phyloP scores from a whole-genome alignment of 2,329 filamentous ascomycete genomes.

The Fusarium sp. region DNA sequence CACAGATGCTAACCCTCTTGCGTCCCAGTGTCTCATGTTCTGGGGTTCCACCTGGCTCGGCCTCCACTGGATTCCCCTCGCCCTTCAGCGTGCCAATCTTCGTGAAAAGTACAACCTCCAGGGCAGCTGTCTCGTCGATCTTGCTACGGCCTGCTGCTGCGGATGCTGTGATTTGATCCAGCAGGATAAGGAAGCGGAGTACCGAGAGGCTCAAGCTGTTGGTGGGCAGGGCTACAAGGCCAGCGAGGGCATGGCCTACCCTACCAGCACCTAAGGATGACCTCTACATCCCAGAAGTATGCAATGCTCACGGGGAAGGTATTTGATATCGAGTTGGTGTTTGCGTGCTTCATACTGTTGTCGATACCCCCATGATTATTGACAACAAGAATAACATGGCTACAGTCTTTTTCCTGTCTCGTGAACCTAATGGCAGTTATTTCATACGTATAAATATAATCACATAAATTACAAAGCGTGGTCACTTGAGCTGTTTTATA shows the following conservation, averaged over 20 bases:
- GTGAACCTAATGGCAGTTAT: too few species aligned
- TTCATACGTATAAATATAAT: too few species aligned
- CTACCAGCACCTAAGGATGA: constrained; percentile 5
- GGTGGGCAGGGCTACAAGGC: constrained; percentile 35
- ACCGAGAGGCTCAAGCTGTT: constrained; percentile 45
- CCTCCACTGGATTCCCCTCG: constrained; percentile 54
- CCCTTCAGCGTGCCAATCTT: constrained; percentile 57
- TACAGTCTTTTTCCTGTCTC: too few species aligned
- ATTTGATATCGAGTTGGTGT: constrained; percentile 1
- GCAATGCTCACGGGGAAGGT: background rate
- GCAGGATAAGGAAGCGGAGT: constrained; percentile 57
- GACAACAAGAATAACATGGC: too few species aligned
- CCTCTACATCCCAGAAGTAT: background rate
- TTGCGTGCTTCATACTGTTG: background rate
- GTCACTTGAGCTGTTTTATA: too few species aligned
- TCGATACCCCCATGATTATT: too few species aligned
- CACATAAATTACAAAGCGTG: too few species aligned
- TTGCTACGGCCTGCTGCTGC: constrained; percentile 57
- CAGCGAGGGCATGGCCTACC: constrained; percentile 36
- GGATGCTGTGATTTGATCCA: constrained; percentile 56
- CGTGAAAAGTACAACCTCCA: constrained; percentile 57
- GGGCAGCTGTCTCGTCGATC: constrained; percentile 55
- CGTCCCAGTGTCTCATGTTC: constrained; percentile 54
- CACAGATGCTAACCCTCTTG: background rate
- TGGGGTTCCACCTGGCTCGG: constrained; percentile 53